Conservation (phyloP, 2,329 filamentous ascomycete species). For the Zarea fungicola region DNA sequence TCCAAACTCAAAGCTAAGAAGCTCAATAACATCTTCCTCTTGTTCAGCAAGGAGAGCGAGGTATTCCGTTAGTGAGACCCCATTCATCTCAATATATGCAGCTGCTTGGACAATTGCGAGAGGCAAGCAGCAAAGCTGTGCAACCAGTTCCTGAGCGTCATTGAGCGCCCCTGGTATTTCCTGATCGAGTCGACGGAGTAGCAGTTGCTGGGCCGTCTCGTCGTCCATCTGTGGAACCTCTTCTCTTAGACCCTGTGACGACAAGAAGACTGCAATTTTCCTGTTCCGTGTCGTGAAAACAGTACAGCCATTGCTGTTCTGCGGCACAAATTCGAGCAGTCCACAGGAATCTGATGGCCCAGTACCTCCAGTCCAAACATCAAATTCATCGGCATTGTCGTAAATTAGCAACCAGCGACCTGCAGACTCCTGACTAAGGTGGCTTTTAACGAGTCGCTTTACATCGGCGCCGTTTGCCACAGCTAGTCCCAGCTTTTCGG, state of each 20-base stretch:
- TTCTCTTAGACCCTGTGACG: conserved; percentile 2
- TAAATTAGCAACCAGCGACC: conserved; percentile 13
- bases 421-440: neutral
- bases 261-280: conserved; percentile 11
- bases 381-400: conserved; percentile 15
- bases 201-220: neutral
- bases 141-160: neutral
- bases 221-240: conserved; percentile 6
- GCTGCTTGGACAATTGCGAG: conserved; percentile 32
- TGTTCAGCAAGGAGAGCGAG: conserved; percentile 26
- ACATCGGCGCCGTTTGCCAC: conserved; percentile 1
- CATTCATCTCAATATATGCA: conserved; percentile 31
- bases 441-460: conserved; percentile 10
- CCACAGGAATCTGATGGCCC: neutral
- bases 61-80: conserved; percentile 24
- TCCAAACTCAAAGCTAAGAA: conserved; percentile 24
- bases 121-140: conserved; percentile 27
- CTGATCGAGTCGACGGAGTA: neutral
- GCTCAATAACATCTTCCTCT: conserved; percentile 23
- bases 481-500: conserved; percentile 3
- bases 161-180: neutral
- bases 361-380: conserved; percentile 6
- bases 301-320: conserved; percentile 8
- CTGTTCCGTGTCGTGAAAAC: conserved; percentile 13
- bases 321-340: conserved; percentile 11